These are phyloP conservation scores for Lachnellula suecica DNA, from an alignment of 2,329 filamentous ascomycete species.

Conservation along the genomic window DNA sequence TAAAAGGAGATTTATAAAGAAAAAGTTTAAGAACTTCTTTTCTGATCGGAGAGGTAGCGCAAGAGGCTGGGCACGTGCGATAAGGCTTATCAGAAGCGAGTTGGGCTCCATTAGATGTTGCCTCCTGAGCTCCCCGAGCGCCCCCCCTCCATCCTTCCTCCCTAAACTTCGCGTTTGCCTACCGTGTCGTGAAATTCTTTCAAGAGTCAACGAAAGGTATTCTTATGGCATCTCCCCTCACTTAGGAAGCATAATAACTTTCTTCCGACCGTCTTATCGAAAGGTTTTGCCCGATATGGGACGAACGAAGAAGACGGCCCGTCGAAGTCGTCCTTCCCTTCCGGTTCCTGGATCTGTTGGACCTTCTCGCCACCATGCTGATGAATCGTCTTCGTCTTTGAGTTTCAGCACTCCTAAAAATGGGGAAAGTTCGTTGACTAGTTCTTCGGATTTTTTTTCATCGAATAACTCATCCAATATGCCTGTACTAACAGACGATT, in stretches of 20 bases:
- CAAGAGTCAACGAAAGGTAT: background rate
- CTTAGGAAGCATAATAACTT: background rate
- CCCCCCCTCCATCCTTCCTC: background rate
- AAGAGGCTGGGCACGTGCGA: too few relatives aligned
- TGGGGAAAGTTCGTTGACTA: conserved; percentile 7
- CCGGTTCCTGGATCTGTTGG: background rate
- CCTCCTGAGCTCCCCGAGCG: background rate
- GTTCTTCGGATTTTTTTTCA: background rate
- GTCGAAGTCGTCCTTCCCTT: background rate
- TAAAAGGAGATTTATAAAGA: too few relatives aligned
- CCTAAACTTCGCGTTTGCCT: background rate
- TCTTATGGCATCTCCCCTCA: background rate
- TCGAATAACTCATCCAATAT: background rate
- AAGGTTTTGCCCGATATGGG: background rate
- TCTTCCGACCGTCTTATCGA: background rate
- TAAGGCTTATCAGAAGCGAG: too few relatives aligned
- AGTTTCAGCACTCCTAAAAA: conserved; percentile 2
- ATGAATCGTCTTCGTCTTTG: conserved; percentile 1
- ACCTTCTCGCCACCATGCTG: background rate
- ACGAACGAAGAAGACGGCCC: background rate
- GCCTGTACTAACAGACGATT: conserved; percentile 16
- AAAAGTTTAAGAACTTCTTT: too few relatives aligned
- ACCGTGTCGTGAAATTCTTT: background rate
- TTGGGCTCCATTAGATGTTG: too few relatives aligned
- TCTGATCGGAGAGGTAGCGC: too few relatives aligned